Percentiles rank a stretch among this genome's conserved stretches.
Conservation (phyloP, 208 protist species). For the Crithidia thermophila region DNA sequence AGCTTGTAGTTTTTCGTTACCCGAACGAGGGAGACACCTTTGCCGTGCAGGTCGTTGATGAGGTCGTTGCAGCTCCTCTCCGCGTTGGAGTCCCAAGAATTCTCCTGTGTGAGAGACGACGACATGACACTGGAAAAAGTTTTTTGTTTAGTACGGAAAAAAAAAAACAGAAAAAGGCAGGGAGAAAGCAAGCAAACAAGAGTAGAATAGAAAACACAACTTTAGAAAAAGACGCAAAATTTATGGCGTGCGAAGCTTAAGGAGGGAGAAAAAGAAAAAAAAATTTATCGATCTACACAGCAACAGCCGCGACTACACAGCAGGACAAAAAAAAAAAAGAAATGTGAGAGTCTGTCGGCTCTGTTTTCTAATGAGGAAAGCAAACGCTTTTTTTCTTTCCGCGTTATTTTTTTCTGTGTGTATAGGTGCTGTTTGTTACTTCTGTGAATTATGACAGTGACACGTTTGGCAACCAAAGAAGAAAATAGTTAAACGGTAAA, state of each 20-base stretch:
- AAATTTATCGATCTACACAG: too few relatives aligned
- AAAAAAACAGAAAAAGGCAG: background rate
- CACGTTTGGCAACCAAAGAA: too few relatives aligned
- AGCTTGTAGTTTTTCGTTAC: constrained; percentile 22
- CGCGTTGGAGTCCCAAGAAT: constrained; percentile 10
- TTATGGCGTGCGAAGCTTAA: too few relatives aligned
- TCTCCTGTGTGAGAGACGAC: background rate
- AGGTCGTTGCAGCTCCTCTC: constrained; percentile 25
- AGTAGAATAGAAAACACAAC: background rate
- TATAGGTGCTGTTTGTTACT: background rate
- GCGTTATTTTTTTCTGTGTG: background rate
- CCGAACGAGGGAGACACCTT: constrained; percentile 17
- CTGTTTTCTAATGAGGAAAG: too few relatives aligned
- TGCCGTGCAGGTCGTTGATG: constrained; percentile 20
- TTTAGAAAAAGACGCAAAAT: background rate
- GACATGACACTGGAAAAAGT: constrained; percentile 10
- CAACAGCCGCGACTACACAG: too few relatives aligned
- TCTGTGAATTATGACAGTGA: background rate
- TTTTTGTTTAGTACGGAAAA: background rate
- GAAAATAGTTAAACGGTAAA: too few relatives aligned
- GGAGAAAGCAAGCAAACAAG: background rate
- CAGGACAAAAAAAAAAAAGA: too few relatives aligned
- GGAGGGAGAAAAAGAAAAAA: too few relatives aligned
- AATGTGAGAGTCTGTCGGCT: background rate
- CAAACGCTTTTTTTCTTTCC: background rate